Evolutionary conservation across 441 rosid species (phyloP), one percentile per base, ranked within the genome.

Genomic region (Erodium trifolium): DNA sequence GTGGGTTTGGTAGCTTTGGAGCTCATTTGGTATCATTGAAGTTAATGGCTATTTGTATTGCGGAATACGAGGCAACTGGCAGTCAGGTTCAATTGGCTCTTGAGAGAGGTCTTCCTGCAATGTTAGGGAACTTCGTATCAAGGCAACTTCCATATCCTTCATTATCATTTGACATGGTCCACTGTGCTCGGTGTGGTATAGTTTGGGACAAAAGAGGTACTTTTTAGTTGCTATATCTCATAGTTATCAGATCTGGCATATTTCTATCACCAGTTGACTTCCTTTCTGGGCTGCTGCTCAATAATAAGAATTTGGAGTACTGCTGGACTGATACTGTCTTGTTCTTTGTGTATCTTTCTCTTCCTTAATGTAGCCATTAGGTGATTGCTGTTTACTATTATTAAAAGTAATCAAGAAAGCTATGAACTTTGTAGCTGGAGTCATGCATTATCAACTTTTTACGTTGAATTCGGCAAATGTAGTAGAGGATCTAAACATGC

Each of bases 1-100:
- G 99, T 62, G 99, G 99, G 49, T 94, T 89, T 83, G 98, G 98
- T 69, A 92, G 97, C 82, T 92, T 92, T 82, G 98, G 98, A 78
- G 93, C 97, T 76, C 97, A 92, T 83, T 71, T 94, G 70, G 86
- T 90, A 64, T 90, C 97, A 3, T 72, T 92, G 64, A 85, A 88
- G 71, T 65, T 94, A 73, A 92, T 94, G 99, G 77, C 90, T 76
- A 73, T 94, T 70, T 92, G 99, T 78, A 82, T 88, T 45, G 98
- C 99, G 1, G 86, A 86, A 73, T 91, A 94, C 76, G 98, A 94
- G 79, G 93, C 86, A 19, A 88, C 93, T 66, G 98, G 98, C 64
- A 94, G 98, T 80, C 98, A 94, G 88, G 99, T 92, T 67, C 99
- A 93, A 76, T 75, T 93, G 71, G 92, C 99, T 69, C 86, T 93